Evolutionary conservation across 1,284 basidiomycete genomes (phyloP), one percentile per base, ranked within the genome.

Genomic region (Volvariella volvacea): DNA sequence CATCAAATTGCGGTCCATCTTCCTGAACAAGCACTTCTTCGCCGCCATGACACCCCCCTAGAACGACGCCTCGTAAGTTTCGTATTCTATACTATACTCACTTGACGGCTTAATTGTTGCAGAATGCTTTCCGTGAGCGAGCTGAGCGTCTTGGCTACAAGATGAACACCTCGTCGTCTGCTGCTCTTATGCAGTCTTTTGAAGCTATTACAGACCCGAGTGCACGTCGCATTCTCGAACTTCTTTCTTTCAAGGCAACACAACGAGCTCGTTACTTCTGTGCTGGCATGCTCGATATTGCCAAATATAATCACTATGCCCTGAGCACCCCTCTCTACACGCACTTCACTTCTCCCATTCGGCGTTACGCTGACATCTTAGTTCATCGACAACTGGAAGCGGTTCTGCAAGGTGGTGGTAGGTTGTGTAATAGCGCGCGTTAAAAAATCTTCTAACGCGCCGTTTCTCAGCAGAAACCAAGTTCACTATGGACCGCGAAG

Each of bases 251-350:
- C 60, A 97, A 96, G 65, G 83, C 92, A 15, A 96, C 95, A 56
- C 85, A 87, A 49, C 80, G 83, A 43, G 91, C 96, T 51, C 94
- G 94, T 63, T 98, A 99, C 68, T 99, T 97, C 81, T 99, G 95
- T 62, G 83, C 94, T 20, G 96, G 96, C 52, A 96, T 98, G 92
- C 76, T 99, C 54, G 96, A 99, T 66, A 99, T 99, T 59, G 91
- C 93, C 37, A 98, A 99, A 70, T 99, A 98, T 62, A 70, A 79
- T 28, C 96, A 99, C 67, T 98, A 91, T 62, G 85, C 93, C 1
- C 73, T 99, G 55, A 95, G 86, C 55, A 73, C 83, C 4, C 93
- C 96, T 6, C 71, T 99, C 42, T 99, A 99, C 71, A 96, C 94
- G 19, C 95, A 99, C 65, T 99, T 97, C 66, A 96, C 94, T 14